phyloP scores from a whole-genome alignment of 1,284 basidiomycete genomes.

The Ganoderma multipileum region DNA sequence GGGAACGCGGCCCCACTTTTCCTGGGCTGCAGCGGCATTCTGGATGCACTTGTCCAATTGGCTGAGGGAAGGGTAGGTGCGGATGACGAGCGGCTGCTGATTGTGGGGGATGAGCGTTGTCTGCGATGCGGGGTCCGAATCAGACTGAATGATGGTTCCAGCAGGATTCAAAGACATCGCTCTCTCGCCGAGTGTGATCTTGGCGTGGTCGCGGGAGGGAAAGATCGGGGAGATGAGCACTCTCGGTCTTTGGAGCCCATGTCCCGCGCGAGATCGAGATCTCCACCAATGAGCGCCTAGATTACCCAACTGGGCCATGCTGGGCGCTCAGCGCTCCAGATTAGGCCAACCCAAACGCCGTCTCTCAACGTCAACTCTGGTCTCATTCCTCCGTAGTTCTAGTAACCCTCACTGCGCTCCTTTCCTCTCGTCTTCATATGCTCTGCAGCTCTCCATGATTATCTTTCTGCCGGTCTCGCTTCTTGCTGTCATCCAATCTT shows the following conservation, averaged over 20 bases:
- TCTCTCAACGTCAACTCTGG: too few species aligned
- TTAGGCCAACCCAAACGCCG: not conserved
- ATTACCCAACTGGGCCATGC: not conserved
- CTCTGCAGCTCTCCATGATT: not conserved
- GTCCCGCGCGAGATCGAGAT: not conserved
- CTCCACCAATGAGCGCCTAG: not conserved
- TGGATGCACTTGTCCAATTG: constrained; percentile 70
- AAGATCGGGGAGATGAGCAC: not conserved
- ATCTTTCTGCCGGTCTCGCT: constrained; percentile 33
- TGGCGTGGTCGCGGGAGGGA: not conserved
- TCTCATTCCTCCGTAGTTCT: too few species aligned
- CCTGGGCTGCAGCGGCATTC: constrained; percentile 71
- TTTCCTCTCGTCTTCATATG: not conserved
- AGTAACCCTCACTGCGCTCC: not conserved
- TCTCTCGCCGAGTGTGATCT: not conserved
- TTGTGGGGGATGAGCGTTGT: constrained; percentile 77
- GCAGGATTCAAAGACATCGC: constrained; percentile 19
- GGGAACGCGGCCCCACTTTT: constrained; percentile 72
- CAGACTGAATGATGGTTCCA: constrained; percentile 14
- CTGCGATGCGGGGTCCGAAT: constrained; percentile 44
- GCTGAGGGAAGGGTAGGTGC: constrained; percentile 59
- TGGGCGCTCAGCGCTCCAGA: not conserved
- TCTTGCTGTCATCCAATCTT: constrained; percentile 33
- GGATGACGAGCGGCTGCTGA: constrained; percentile 63
- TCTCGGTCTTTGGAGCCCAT: not conserved